Evolutionary conservation across 169 alveolate genomes (phyloP), one percentile per base, ranked within the genome.

Genomic region (Eimeria sp.): DNA sequence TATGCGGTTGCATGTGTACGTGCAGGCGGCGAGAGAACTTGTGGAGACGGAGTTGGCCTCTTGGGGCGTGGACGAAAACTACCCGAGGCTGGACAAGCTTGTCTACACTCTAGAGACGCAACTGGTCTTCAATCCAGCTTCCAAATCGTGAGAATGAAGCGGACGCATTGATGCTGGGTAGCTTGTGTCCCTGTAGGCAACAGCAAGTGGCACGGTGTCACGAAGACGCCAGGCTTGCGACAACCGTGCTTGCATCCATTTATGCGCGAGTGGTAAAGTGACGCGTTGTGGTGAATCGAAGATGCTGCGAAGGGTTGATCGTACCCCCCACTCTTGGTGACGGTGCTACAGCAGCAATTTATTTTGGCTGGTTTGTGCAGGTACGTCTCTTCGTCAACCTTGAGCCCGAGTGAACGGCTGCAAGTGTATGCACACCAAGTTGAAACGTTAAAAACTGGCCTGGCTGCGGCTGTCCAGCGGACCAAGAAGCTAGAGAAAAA

Each of bases 401-500:
- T 90, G 40, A 72, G 89, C 63, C 82, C 89, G 47, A 75, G 16
- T 22, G 95, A 90, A 61, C 89, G 78, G 11, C 72, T 89, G 76
- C 88, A 89, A 82, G 87, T 72, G 49, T 49, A 70, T 30, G 76
- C 61, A 5, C 95, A 72, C 58, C 95, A 89, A 72, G 88, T 90
- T 65, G 95, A 73, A 40, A 57, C 84, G 65, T 70, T 90, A 4
- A 90, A 75, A 54, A 40, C 45, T 51, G 78, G 86, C 34, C 80
- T 90, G 18, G 82, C 89, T 18, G 13, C 89, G 5, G 95, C 84
- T 57, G 86, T 72, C 47, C 78, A 90, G 65, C 75, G 95, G 25
- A 72, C 89, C 76, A 90, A 70, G 63, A 90, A 90, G 80, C 89
- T 90, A n/a, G 95, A 90, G 63, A 72, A 90, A 73, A 70, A 75